A percentile compares a stretch with the other conserved stretches of the same genome.
phyloP scores from a whole-genome alignment of 345 rosid species.

The Hibiscus syriacus region DNA sequence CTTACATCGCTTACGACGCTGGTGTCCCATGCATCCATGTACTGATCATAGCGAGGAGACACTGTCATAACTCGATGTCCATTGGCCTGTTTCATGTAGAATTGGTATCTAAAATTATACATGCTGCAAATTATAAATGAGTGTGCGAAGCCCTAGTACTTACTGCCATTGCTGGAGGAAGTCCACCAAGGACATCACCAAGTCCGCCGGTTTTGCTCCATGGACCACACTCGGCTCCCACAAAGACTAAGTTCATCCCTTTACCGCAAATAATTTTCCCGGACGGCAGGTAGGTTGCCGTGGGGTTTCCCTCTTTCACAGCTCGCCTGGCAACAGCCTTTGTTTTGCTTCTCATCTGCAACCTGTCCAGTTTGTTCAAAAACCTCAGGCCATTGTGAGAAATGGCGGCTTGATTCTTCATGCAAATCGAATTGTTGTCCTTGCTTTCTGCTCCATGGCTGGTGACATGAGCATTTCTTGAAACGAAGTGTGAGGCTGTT shows the following conservation, averaged over 20 bases:
- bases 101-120: background rate
- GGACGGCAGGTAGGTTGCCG: background rate
- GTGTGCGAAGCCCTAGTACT: constrained; percentile 13
- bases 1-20: constrained; percentile 39
- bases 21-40: constrained; percentile 91
- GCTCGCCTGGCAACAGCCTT: constrained; percentile 24
- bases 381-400: constrained; percentile 48
- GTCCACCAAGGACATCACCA: constrained; percentile 85
- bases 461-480: constrained; percentile 29
- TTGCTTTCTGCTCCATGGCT: constrained; percentile 25
- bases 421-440: constrained; percentile 16
- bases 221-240: constrained; percentile 67
- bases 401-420: constrained; percentile 25
- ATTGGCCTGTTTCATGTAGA: constrained; percentile 44
- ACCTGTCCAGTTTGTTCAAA: constrained; percentile 38
- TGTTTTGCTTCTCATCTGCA: constrained; percentile 26
- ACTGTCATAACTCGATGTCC: constrained; percentile 88
- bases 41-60: constrained; percentile 77
- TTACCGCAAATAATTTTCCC: constrained; percentile 33
- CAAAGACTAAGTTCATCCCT: constrained; percentile 55
- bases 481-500: constrained; percentile 37
- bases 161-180: constrained; percentile 80
- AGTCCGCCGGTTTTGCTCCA: constrained; percentile 97
- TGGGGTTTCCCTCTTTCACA: constrained; percentile 8
- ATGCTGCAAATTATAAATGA: background rate